Conservation (phyloP, 768 basidiomycete species). For the Epithele typhae region DNA sequence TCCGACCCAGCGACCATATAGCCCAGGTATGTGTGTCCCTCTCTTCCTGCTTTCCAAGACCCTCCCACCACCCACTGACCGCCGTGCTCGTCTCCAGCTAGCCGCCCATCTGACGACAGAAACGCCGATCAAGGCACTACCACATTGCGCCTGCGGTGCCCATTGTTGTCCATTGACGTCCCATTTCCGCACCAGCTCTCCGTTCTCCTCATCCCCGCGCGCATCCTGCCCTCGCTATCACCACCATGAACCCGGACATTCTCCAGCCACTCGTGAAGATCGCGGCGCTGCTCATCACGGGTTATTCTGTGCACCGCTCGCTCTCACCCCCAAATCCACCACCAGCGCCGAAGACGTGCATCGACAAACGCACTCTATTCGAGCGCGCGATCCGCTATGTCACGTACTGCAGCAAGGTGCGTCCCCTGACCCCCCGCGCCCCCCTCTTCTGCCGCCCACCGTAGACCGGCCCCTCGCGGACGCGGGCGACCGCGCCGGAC, state of each 20-base stretch:
- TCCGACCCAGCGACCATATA: too few relatives aligned
- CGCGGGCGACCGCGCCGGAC: not conserved
- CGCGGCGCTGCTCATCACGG: slow-evolving; percentile 16
- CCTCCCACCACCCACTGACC: too few relatives aligned
- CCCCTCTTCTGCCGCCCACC: not conserved
- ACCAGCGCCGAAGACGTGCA: slow-evolving; percentile 16
- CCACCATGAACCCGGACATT: not conserved
- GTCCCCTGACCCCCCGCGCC: not conserved
- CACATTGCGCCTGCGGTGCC: not conserved
- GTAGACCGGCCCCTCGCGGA: not conserved
- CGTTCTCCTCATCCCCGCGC: not conserved
- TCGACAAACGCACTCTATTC: slow-evolving; percentile 19
- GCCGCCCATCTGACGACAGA: too few relatives aligned
- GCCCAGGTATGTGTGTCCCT: too few relatives aligned
- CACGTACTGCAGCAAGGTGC: slow-evolving; percentile 24
- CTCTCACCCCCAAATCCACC: slow-evolving; percentile 23
- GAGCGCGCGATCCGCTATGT: slow-evolving; percentile 22
- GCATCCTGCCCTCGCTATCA: not conserved
- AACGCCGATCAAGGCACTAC: too few relatives aligned
- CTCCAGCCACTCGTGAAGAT: slow-evolving; percentile 16
- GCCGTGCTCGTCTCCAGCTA: not conserved
- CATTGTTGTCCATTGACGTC: not conserved
- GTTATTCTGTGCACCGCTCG: slow-evolving; percentile 18
- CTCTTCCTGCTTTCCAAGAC: too few relatives aligned
- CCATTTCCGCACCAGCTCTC: not conserved